Base-by-base conservation (phyloP, 208 protist species). In the Crithidia brevicula region DNA sequence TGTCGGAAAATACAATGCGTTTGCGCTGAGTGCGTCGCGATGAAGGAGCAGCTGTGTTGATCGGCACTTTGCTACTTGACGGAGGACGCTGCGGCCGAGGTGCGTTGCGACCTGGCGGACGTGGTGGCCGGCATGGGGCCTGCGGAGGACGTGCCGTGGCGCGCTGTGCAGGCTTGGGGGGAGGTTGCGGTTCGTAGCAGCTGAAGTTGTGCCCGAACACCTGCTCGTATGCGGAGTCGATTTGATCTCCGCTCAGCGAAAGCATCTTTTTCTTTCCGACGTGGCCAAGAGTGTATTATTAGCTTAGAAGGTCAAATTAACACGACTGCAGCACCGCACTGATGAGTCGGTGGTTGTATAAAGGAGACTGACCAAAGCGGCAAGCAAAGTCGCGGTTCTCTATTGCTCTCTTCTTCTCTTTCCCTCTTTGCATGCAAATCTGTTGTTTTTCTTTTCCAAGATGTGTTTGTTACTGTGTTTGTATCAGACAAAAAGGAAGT, bases 191-290 rank as follows among this genome's bases (percentile, higher is more conserved):
- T 13, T 33, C 43, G 45, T 49, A 49, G 58, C 25, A 64, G 31
- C 43, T 28, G 23, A 58, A 42, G 31, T n/a, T 49, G 57, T 43
- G 22, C 13, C 58, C 58, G 36, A 73, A 50, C 20, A 73, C 58
- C 27, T 63, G 46, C 49, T 52, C 67, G 11, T 73, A 59, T 2
- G 46, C 57, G 1, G 36, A 23, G 28, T 66, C 20, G 16, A 66
- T 43, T 15, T 51, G 20, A 38, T 52, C 47, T 3, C 38, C 23
- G 1, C 27, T 20, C n/a, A 34, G 49, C 3, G 49, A 27, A 9
- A 52, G 18, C 67, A 73, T 63, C 49, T 46, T 38, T 40, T 40
- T 40, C n/a, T n/a, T n/a, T n/a, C n/a, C n/a, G n/a, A n/a, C n/a
- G n/a, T n/a, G n/a, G n/a, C n/a, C n/a, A n/a, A n/a, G n/a, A n/a